These are phyloP conservation scores for Juglanconis oblonga DNA, from an alignment of 2,329 filamentous ascomycete genomes.

Conservation along the genomic window DNA sequence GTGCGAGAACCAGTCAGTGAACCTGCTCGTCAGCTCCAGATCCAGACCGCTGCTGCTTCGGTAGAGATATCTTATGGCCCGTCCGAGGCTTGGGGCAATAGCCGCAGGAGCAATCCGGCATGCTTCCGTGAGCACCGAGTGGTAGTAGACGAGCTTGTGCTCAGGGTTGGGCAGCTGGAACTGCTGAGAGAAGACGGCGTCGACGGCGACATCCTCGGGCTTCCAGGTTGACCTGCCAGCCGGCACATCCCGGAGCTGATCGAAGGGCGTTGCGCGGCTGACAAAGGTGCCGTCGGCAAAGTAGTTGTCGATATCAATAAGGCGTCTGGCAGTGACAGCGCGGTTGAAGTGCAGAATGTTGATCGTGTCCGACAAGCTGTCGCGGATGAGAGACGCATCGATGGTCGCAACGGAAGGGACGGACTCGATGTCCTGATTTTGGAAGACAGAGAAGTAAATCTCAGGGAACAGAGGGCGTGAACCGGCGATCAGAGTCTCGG, in stretches of 20 bases:
- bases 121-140: constrained; percentile 88
- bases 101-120: constrained; percentile 95
- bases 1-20: constrained; percentile 97
- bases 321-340: constrained; percentile 77
- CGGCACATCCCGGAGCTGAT: constrained; percentile 73
- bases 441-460: constrained; percentile 89
- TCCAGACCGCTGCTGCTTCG: constrained; percentile 79
- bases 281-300: constrained; percentile 88
- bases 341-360: constrained; percentile 93
- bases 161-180: constrained; percentile 83
- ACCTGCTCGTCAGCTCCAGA: constrained; percentile 79
- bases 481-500: constrained; percentile 71
- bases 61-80: constrained; percentile 91
- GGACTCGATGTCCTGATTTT: constrained; percentile 81
- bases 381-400: constrained; percentile 78
- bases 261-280: constrained; percentile 88
- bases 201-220: constrained; percentile 94
- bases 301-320: constrained; percentile 94
- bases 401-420: constrained; percentile 77
- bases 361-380: constrained; percentile 86
- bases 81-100: constrained; percentile 89
- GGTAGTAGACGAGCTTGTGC: constrained; percentile 95
- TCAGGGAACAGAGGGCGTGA: constrained; percentile 82
- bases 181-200: constrained; percentile 93
- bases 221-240: constrained; percentile 80